A percentile compares a stretch with the other conserved stretches of the same genome.
Conservation (phyloP, 2,329 filamentous ascomycete species). For the Fusarium secorum region DNA sequence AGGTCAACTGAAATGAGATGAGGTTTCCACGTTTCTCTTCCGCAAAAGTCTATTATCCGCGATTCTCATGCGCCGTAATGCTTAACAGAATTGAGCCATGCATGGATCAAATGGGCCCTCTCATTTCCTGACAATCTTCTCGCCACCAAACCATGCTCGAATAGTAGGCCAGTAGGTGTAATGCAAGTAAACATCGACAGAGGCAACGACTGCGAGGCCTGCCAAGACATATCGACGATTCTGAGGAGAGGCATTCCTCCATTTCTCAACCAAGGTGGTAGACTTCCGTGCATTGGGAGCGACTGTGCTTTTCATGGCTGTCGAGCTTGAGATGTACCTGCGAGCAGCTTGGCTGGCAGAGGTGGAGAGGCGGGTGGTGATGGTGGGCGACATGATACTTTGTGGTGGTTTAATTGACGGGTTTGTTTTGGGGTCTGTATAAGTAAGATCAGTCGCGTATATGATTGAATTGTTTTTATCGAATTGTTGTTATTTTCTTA, state of each 20-base stretch:
- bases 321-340: constrained; percentile 38
- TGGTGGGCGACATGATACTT: constrained; percentile 30
- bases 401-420: not conserved
- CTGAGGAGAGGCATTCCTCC: constrained; percentile 42
- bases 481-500: not conserved
- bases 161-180: constrained; percentile 42
- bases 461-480: not conserved
- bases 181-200: constrained; percentile 39
- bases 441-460: not conserved
- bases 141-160: constrained; percentile 13
- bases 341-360: constrained; percentile 15
- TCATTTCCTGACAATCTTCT: not conserved
- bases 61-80: not conserved
- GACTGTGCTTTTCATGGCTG: constrained; percentile 11
- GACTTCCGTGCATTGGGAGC: not conserved
- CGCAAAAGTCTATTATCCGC: no score
- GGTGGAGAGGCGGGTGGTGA: constrained; percentile 30
- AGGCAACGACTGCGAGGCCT: constrained; percentile 27
- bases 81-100: not conserved
- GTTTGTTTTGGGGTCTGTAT: not conserved
- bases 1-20: not conserved
- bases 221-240: constrained; percentile 39
- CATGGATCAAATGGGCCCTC: no score
- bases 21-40: not conserved
- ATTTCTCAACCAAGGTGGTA: constrained; percentile 23